phyloP scores from a whole-genome alignment of 352 stramenopile genomes.

The Saprolegnia parasitica region DNA sequence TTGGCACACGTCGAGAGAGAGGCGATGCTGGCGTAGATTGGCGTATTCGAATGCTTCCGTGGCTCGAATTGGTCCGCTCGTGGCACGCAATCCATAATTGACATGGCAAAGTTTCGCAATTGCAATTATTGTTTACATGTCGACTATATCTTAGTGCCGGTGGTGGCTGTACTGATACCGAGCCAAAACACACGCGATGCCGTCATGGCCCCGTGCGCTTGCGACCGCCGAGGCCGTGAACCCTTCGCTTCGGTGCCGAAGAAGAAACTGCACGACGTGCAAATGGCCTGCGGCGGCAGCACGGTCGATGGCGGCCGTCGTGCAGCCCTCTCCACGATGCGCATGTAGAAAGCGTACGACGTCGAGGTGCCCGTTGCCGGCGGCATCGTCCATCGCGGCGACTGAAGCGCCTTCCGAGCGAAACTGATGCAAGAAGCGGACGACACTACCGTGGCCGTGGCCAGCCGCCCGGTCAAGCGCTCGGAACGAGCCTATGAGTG shows the following conservation, averaged over 20 bases:
- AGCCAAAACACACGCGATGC: too few relatives aligned
- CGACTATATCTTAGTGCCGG: too few relatives aligned
- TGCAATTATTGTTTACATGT: too few relatives aligned
- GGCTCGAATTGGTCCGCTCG: too few relatives aligned
- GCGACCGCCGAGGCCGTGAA: constrained; percentile 13
- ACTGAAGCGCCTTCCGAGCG: constrained; percentile 25
- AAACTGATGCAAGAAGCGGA: constrained; percentile 21
- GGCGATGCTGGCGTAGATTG: too few relatives aligned
- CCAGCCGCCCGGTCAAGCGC: constrained; percentile 21
- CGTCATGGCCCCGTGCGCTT: too few relatives aligned
- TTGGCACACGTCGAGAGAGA: too few relatives aligned
- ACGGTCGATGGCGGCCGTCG: constrained; percentile 18
- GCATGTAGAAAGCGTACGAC: constrained; percentile 21
- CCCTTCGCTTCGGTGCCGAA: constrained; percentile 13
- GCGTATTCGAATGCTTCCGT: too few relatives aligned
- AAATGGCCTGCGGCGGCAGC: constrained; percentile 25
- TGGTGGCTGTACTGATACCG: too few relatives aligned
- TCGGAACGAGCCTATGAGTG: neutral
- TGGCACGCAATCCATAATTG: too few relatives aligned
- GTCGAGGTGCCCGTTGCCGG: constrained; percentile 20
- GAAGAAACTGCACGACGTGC: constrained; percentile 20
- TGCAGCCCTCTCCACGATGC: constrained; percentile 21
- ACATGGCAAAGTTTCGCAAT: too few relatives aligned
- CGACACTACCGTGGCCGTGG: constrained; percentile 15
- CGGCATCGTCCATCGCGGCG: constrained; percentile 24